A percentile compares a stretch with the other conserved stretches of the same genome.
These are phyloP conservation scores for Podospora anserina DNA, from an alignment of 495 filamentous ascomycete species.

Conservation along the genomic window DNA sequence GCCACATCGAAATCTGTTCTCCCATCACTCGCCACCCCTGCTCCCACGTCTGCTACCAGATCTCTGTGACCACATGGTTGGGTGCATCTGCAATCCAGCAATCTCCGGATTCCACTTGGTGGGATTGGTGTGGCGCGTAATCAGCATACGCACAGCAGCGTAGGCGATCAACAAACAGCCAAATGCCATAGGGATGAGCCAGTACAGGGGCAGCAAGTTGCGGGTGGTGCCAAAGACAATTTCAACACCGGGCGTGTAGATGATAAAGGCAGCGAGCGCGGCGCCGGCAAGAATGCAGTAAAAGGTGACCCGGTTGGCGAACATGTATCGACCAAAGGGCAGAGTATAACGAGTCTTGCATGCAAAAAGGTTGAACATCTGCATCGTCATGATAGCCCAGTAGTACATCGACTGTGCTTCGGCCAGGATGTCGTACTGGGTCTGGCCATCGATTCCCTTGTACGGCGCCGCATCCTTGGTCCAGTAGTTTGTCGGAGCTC, in stretches of 20 bases:
- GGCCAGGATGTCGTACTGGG: constrained; percentile 33
- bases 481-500: constrained; percentile 30
- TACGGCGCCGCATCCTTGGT: constrained; percentile 25
- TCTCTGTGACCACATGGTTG: constrained; percentile 23
- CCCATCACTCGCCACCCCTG: background rate
- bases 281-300: constrained; percentile 30
- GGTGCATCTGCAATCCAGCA: constrained; percentile 31
- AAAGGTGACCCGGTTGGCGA: constrained; percentile 22
- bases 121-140: constrained; percentile 24
- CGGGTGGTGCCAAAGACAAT: constrained; percentile 21
- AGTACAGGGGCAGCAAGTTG: constrained; percentile 20
- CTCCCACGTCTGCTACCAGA: background rate
- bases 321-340: constrained; percentile 24
- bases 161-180: constrained; percentile 19
- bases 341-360: constrained; percentile 21
- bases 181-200: constrained; percentile 21
- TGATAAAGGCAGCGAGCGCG: constrained; percentile 22
- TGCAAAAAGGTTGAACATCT: constrained; percentile 27
- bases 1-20: background rate
- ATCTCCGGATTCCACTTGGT: constrained; percentile 34
- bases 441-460: constrained; percentile 29
- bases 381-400: constrained; percentile 37
- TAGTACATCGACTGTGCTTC: constrained; percentile 36
- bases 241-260: constrained; percentile 24
- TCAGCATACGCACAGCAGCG: constrained; percentile 23